Percentiles rank a stretch among this genome's conserved stretches.
phyloP scores from a whole-genome alignment of 306 rosid species.

The Chamaecrista fasciculata region DNA sequence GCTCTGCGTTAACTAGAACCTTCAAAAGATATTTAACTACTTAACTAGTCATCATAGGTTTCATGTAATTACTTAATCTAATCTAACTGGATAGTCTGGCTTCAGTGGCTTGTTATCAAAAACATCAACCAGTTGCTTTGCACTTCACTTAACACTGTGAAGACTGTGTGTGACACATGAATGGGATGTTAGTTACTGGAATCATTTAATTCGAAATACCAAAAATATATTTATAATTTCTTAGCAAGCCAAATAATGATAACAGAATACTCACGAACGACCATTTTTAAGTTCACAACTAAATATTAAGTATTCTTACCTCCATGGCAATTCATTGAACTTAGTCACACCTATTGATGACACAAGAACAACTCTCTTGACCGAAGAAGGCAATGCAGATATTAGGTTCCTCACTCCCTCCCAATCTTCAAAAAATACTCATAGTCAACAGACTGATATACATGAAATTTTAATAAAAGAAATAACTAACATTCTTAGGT shows the following conservation, averaged over 20 bases:
- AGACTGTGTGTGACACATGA: neutral
- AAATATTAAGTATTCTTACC: constrained; percentile 49
- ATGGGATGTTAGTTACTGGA: neutral
- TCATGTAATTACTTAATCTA: neutral
- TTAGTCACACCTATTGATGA: constrained; percentile 97
- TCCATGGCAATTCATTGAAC: constrained; percentile 90
- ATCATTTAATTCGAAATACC: neutral
- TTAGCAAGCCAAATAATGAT: neutral
- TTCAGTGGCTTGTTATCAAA: neutral
- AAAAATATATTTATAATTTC: neutral
- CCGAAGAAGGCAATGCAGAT: constrained; percentile 70
- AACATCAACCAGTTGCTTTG: neutral
- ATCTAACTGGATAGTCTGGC: neutral
- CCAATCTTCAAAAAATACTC: constrained; percentile 70
- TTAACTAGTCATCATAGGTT: neutral
- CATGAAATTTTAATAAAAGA: neutral
- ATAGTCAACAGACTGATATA: constrained; percentile 8
- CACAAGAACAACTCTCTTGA: constrained; percentile 86
- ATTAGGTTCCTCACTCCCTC: constrained; percentile 87
- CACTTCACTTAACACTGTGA: neutral
- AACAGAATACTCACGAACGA: neutral
- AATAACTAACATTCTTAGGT: constrained; percentile 22
- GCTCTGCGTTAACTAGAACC: neutral
- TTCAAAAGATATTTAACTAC: neutral
- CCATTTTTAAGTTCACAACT: constrained; percentile 21